Evolutionary conservation across 345 rosid species (phyloP).

Genomic region (Kernera saxatilis): DNA sequence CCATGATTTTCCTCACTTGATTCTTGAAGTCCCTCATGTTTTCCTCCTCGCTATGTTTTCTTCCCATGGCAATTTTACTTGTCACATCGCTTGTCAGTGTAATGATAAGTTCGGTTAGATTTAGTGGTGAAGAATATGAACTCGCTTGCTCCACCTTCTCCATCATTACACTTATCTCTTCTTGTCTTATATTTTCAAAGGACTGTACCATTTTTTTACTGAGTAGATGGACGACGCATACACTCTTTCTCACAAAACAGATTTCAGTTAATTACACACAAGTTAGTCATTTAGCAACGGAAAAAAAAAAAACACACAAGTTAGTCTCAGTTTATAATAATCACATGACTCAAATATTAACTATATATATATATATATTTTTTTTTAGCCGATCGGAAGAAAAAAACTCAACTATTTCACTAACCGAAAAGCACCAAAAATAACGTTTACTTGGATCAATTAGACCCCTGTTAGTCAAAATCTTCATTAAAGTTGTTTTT

Average conservation of each 20-base stretch:
- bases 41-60: conserved; percentile 35
- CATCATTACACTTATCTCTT: conserved; percentile 32
- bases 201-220: conserved; percentile 37
- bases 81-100: conserved; percentile 35
- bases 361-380: too few species aligned
- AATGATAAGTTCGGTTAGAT: conserved; percentile 31
- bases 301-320: neutral
- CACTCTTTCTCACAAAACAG: conserved; percentile 26
- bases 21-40: conserved; percentile 25
- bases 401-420: too few species aligned
- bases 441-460: too few species aligned
- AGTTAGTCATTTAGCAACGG: too few species aligned
- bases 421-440: too few species aligned
- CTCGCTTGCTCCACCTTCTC: conserved; percentile 16
- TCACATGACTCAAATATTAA: too few species aligned
- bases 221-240: conserved; percentile 39
- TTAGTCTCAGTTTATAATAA: too few species aligned
- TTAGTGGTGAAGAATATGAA: conserved; percentile 1
- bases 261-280: too few species aligned
- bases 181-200: conserved; percentile 30
- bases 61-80: conserved; percentile 43
- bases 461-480: too few species aligned
- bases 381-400: too few species aligned
- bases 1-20: conserved; percentile 18
- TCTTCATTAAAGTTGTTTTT: too few species aligned